Evolutionary conservation across 257 asterid species (phyloP).

Genomic region (Paulownia fortunei): DNA sequence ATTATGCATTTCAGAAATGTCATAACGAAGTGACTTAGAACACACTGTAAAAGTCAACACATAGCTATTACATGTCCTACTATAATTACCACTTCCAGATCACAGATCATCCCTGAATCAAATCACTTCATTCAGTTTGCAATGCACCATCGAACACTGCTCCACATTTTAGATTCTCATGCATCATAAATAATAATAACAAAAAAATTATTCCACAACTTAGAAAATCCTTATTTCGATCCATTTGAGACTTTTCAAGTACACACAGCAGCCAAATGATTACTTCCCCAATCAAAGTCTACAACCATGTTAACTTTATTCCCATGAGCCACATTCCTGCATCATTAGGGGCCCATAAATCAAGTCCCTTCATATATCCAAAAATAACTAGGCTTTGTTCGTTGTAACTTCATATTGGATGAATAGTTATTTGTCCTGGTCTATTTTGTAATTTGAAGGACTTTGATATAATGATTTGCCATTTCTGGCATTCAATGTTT

Average conservation of each 20-base stretch:
- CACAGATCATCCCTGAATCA: background rate
- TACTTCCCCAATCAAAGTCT: background rate
- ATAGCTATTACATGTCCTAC: background rate
- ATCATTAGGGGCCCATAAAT: background rate
- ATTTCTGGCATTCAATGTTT: background rate
- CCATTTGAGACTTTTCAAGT: conserved; percentile 3
- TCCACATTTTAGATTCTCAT: background rate
- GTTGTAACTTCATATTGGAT: background rate
- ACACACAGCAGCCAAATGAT: background rate
- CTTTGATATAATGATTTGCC: background rate
- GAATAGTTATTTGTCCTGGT: background rate
- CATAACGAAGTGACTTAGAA: background rate
- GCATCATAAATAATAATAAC: background rate
- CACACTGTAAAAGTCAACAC: background rate
- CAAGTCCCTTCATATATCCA: background rate
- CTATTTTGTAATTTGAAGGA: background rate
- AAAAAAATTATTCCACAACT: background rate
- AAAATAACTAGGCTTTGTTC: background rate
- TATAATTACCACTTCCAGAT: background rate
- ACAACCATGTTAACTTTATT: background rate
- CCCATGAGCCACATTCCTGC: background rate
- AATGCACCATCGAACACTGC: background rate
- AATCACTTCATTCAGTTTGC: background rate
- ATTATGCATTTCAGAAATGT: background rate
- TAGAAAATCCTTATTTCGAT: background rate